Evolutionary conservation across 2,329 filamentous ascomycete species (phyloP), one percentile per base, ranked within the genome.

Genomic region (Monilinia fructicola): DNA sequence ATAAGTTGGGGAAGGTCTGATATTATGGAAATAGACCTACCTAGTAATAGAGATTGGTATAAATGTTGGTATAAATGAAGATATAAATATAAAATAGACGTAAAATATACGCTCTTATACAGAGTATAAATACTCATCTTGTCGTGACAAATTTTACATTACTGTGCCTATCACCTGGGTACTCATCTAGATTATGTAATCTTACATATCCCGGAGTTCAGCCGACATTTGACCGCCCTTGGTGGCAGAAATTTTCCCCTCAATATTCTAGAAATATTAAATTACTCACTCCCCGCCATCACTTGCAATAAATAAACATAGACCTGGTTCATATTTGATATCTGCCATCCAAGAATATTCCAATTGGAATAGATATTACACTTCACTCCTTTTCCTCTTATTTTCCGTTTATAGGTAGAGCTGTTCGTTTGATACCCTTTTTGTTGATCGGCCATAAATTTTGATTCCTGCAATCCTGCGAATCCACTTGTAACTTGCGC

Each of bases 161-260:
- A n/a, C n/a, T n/a, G n/a, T n/a, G n/a, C n/a, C n/a, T n/a, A n/a
- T n/a, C n/a, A n/a, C n/a, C n/a, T n/a, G n/a, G n/a, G n/a, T n/a
- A n/a, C n/a, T n/a, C n/a, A n/a, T n/a, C n/a, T n/a, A n/a, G n/a
- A n/a, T n/a, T n/a, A n/a, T n/a, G n/a, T n/a, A n/a, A n/a, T n/a
- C n/a, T n/a, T n/a, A n/a, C n/a, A n/a, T n/a, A n/a, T n/a, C 6
- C 58, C 58, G 58, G 50, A 21, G 44, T 50, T 60, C 4, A 38
- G 9, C 58, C 58, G 3, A 7, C 9, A 5, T 35, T 21, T 61
- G 44, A 61, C 58, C 58, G 58, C 44, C 14, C 16, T 50, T 4
- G 18, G 2, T 11, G 58, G 58, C 58, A 61, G 58, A 61, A 61
- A 61, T 26, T 38, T 38, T 31, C 58, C 44, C 44, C 46, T 31